phyloP scores from a whole-genome alignment of 106 monocot genomes.

The Acorus gramineus region DNA sequence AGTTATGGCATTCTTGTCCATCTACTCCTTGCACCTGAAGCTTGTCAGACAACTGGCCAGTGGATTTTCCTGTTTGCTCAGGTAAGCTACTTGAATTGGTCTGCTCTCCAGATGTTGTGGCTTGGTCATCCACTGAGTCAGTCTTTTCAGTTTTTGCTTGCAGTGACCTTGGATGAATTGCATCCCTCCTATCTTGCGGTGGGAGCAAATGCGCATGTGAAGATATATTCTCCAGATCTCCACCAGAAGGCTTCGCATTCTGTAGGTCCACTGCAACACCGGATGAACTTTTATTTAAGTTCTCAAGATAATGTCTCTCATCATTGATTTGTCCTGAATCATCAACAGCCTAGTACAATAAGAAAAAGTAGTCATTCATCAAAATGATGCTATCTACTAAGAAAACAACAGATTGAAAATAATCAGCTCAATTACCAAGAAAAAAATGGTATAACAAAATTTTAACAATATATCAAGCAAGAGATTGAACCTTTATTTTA shows the following conservation, averaged over 20 bases:
- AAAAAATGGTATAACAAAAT: too few species aligned
- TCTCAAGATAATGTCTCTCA: conserved; percentile 14
- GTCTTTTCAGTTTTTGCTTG: conserved; percentile 22
- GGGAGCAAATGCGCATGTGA: neutral
- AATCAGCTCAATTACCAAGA: too few species aligned
- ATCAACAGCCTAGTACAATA: conserved; percentile 1
- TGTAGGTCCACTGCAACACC: conserved; percentile 12
- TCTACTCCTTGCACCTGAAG: conserved; percentile 5
- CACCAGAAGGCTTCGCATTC: conserved; percentile 6
- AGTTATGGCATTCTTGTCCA: conserved; percentile 16
- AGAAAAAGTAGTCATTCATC: too few species aligned
- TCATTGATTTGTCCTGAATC: conserved; percentile 32
- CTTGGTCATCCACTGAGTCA: conserved; percentile 5
- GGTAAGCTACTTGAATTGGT: neutral
- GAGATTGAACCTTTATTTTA: too few species aligned
- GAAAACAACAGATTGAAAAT: too few species aligned
- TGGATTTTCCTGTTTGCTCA: conserved; percentile 4
- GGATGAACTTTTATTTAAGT: conserved; percentile 13
- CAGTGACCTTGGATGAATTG: conserved; percentile 7
- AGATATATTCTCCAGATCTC: conserved; percentile 1
- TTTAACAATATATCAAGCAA: too few species aligned
- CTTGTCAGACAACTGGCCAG: conserved; percentile 5
- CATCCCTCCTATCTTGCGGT: conserved; percentile 12
- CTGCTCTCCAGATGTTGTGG: neutral
- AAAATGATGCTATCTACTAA: too few species aligned